Evolutionary conservation across 352 stramenopile species (phyloP).

Genomic region (Globisporangium camurandrum): DNA sequence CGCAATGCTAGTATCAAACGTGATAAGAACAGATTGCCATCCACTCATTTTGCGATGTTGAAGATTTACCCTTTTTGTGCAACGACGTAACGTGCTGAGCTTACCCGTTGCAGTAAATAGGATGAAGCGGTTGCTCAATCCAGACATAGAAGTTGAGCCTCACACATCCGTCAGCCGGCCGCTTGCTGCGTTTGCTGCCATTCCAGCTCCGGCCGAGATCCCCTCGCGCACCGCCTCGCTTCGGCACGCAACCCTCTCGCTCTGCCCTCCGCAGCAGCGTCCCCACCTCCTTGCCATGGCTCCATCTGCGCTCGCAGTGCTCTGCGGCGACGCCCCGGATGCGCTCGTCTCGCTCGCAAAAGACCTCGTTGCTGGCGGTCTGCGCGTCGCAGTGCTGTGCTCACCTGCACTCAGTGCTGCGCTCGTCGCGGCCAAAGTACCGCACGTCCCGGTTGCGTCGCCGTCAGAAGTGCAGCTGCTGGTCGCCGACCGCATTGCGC

Average conservation of each 20-base stretch:
- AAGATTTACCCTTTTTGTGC: constrained; percentile 9
- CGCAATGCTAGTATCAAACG: too few species aligned
- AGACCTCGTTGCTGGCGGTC: constrained; percentile 40
- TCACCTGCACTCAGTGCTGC: constrained; percentile 43
- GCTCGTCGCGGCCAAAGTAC: constrained; percentile 66
- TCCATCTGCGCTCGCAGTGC: constrained; percentile 53
- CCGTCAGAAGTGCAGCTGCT: constrained; percentile 63
- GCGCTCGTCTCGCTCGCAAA: constrained; percentile 40
- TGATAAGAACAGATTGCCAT: too few species aligned
- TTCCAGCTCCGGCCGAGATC: constrained; percentile 6
- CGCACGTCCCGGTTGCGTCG: constrained; percentile 53
- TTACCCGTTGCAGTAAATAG: too few species aligned
- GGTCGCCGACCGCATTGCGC: constrained; percentile 57
- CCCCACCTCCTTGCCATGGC: constrained; percentile 13
- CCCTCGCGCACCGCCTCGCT: background rate
- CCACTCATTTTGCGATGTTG: constrained; percentile 14
- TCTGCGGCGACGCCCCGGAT: constrained; percentile 41
- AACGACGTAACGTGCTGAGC: too few species aligned
- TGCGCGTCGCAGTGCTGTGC: constrained; percentile 57
- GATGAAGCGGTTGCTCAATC: background rate
- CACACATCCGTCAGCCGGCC: background rate
- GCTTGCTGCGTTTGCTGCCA: too few species aligned
- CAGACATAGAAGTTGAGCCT: constrained; percentile 8
- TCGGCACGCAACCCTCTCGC: background rate
- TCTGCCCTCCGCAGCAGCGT: background rate